These are phyloP conservation scores for Lodderomyces jiufengensis DNA, from an alignment of 1,139 yeast genomes.

Conservation along the genomic window DNA sequence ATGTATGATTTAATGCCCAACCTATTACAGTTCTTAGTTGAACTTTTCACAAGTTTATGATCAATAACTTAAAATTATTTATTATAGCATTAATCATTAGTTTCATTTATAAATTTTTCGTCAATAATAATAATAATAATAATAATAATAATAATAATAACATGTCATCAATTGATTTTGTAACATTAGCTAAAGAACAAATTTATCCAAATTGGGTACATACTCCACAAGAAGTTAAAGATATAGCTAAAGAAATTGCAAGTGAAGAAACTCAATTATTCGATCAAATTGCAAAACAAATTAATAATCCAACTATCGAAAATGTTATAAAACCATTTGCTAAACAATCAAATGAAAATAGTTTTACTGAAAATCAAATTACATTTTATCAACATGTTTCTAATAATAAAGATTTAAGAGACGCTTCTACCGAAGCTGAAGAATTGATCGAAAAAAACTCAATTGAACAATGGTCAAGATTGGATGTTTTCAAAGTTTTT, in stretches of 20 bases:
- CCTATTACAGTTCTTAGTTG: too few relatives aligned
- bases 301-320: constrained; percentile 51
- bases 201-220: constrained; percentile 55
- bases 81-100: too few relatives aligned
- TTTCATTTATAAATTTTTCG: background rate
- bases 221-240: constrained; percentile 48
- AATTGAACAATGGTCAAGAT: constrained; percentile 64
- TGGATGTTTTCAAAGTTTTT: constrained; percentile 61
- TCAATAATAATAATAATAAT: too few relatives aligned
- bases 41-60: too few relatives aligned
- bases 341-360: constrained; percentile 44
- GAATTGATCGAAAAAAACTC: constrained; percentile 50
- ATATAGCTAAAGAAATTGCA: constrained; percentile 44
- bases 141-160: constrained; percentile 1
- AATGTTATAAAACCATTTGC: constrained; percentile 52
- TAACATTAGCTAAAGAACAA: constrained; percentile 13
- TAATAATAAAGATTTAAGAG: constrained; percentile 56
- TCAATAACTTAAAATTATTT: too few relatives aligned
- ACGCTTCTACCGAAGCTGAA: constrained; percentile 65
- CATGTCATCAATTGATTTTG: constrained; percentile 19
- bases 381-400: constrained; percentile 72
- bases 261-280: constrained; percentile 42
- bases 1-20: too few relatives aligned
- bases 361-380: constrained; percentile 45
- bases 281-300: constrained; percentile 49